Evolutionary conservation across 164 flowering plant species (phyloP).

Genomic region (Euptelea pleiosperma): DNA sequence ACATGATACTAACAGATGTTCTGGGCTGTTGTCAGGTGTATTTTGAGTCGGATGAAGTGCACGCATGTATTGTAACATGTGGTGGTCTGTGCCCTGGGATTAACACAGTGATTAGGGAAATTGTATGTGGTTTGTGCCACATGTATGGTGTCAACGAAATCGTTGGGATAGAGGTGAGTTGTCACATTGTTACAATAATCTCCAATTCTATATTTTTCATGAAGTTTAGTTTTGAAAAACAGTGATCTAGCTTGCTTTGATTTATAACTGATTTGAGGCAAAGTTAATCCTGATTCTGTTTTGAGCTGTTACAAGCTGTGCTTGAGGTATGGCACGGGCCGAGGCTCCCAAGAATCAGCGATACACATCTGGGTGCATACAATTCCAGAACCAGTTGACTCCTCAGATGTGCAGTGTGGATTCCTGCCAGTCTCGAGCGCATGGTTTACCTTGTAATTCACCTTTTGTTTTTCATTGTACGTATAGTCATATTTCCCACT

Average conservation of each 20-base stretch:
- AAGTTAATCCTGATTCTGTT: too few species aligned
- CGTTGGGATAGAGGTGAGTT: conserved; percentile 78
- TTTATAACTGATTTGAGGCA: too few species aligned
- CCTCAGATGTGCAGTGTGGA: too few species aligned
- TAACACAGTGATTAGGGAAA: conserved; percentile 90
- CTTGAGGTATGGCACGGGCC: too few species aligned
- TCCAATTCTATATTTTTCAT: background rate
- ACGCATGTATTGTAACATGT: conserved; percentile 91
- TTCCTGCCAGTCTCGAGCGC: too few species aligned
- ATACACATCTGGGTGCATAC: too few species aligned
- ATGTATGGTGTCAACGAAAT: conserved; percentile 85
- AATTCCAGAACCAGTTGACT: too few species aligned
- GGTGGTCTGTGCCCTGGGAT: conserved; percentile 97
- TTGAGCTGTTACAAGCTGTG: too few species aligned
- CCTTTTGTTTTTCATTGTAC: too few species aligned
- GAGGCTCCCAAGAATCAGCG: too few species aligned
- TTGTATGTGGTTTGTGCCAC: conserved; percentile 68
- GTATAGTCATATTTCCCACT: too few species aligned
- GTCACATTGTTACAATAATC: background rate
- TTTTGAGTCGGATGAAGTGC: conserved; percentile 83
- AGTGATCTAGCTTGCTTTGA: background rate
- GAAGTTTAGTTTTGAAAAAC: background rate
- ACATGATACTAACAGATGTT: background rate
- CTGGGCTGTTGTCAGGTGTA: conserved; percentile 50
- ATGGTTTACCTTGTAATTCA: too few species aligned